Percentiles rank a stretch among this genome's conserved stretches.
Conservation (phyloP, 2,329 filamentous ascomycete genomes). For the Alternaria brassicicola region DNA sequence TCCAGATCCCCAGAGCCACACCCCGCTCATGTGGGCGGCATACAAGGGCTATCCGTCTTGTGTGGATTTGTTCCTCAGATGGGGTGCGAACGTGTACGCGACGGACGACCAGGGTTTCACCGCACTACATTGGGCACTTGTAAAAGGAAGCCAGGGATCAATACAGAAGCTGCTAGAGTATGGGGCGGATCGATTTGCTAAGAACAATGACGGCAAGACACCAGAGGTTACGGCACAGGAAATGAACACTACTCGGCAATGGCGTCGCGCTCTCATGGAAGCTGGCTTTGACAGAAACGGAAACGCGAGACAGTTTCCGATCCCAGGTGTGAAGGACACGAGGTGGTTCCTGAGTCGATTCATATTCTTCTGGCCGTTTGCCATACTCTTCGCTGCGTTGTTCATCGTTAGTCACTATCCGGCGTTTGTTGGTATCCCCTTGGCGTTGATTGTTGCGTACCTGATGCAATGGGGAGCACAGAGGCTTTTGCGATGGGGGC, state of each 20-base stretch:
- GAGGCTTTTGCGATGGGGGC: constrained; percentile 80
- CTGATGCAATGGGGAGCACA: constrained; percentile 78
- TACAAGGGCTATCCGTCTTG: constrained; percentile 96
- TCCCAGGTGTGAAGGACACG: constrained; percentile 77
- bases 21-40: constrained; percentile 96
- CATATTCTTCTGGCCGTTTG: constrained; percentile 86
- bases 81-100: constrained; percentile 92
- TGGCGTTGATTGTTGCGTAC: constrained; percentile 69
- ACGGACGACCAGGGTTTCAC: constrained; percentile 93
- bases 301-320: constrained; percentile 74
- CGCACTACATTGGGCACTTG: constrained; percentile 92
- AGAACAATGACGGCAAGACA: constrained; percentile 89
- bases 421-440: constrained; percentile 76
- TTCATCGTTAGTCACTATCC: constrained; percentile 75
- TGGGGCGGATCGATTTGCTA: constrained; percentile 88
- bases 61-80: constrained; percentile 89
- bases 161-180: constrained; percentile 96
- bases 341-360: constrained; percentile 80
- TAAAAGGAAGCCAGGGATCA: constrained; percentile 87
- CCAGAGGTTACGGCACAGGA: constrained; percentile 84
- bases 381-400: constrained; percentile 73
- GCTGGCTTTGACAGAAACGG: constrained; percentile 83
- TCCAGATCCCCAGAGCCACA: constrained; percentile 87
- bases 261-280: constrained; percentile 81
- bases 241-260: constrained; percentile 83